Percentiles rank a stretch among this genome's conserved stretches.
Conservation (phyloP, 805 yeast genomes). For the Groenewaldozyma tartarivorans region DNA sequence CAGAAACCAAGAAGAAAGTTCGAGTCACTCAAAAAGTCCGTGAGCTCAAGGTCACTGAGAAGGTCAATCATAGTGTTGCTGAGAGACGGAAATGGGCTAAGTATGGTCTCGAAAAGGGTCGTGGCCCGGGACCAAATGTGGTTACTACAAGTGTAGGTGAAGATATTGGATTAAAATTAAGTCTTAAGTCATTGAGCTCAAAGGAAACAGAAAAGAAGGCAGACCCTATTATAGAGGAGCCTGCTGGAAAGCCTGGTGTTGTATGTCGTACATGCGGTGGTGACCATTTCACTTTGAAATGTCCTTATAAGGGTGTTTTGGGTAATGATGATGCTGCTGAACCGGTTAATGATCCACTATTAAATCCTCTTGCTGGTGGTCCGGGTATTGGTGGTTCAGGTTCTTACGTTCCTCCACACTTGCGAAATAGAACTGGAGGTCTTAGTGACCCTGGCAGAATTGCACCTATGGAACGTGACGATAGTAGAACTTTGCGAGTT, state of each 20-base stretch:
- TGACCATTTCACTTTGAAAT: conserved; percentile 83
- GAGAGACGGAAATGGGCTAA: conserved; percentile 78
- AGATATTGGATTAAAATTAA: conserved; percentile 63
- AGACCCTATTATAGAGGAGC: conserved; percentile 32
- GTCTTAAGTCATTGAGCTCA: conserved; percentile 29
- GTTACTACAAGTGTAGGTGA: conserved; percentile 87
- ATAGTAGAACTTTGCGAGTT: conserved; percentile 77
- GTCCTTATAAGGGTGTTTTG: conserved; percentile 91
- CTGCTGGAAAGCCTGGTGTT: conserved; percentile 38
- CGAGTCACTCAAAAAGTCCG: conserved; percentile 80
- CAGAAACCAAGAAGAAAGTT: conserved; percentile 73
- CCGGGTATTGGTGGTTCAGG: conserved; percentile 23
- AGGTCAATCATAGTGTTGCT: conserved; percentile 81
- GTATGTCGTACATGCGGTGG: conserved; percentile 91
- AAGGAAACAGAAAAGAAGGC: conserved; percentile 42
- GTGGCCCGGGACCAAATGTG: conserved; percentile 78
- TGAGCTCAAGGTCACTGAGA: conserved; percentile 67
- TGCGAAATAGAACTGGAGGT: conserved; percentile 37
- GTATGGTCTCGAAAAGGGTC: conserved; percentile 70
- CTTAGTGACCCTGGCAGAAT: conserved; percentile 35
- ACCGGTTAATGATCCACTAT: conserved; percentile 14
- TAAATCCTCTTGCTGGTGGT: conserved; percentile 23
- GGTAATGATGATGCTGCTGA: conserved; percentile 42
- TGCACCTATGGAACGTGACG: conserved; percentile 58
- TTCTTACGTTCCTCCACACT: conserved; percentile 55